Evolutionary conservation across 331 rosid species (phyloP).

Genomic region (Malus hybrid): DNA sequence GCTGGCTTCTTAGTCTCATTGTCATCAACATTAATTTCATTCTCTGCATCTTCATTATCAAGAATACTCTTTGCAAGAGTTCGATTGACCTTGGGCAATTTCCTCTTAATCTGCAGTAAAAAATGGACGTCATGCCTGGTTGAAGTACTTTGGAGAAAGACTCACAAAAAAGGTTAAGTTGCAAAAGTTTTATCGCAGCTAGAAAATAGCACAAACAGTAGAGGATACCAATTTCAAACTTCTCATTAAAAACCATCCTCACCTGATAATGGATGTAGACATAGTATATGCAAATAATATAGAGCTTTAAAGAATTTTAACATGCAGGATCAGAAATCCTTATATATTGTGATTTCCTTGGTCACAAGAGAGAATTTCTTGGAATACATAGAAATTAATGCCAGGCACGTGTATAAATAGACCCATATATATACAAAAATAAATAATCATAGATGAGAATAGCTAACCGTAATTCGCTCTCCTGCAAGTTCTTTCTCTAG

Average conservation of each 20-base stretch:
- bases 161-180: too few relatives aligned
- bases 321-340: too few relatives aligned
- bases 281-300: neutral
- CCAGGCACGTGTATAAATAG: too few relatives aligned
- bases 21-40: slow-evolving; percentile 37
- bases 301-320: too few relatives aligned
- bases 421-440: too few relatives aligned
- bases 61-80: slow-evolving; percentile 57
- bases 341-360: too few relatives aligned
- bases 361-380: too few relatives aligned
- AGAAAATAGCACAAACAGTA: too few relatives aligned
- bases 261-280: neutral
- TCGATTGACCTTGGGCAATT: slow-evolving; percentile 76
- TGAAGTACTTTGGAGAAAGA: neutral
- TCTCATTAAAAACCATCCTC: neutral
- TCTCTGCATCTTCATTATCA: slow-evolving; percentile 50
- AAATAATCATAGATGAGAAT: neutral
- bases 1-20: slow-evolving; percentile 46
- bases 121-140: neutral
- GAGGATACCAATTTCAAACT: neutral
- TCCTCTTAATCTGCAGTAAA: slow-evolving; percentile 59
- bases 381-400: too few relatives aligned
- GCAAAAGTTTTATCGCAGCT: too few relatives aligned
- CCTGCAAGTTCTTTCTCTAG: slow-evolving; percentile 67
- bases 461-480: slow-evolving; percentile 63